A percentile compares a stretch with the other conserved stretches of the same genome.
Conservation (phyloP, 805 yeast species). For the Maudiozyma bulderi region DNA sequence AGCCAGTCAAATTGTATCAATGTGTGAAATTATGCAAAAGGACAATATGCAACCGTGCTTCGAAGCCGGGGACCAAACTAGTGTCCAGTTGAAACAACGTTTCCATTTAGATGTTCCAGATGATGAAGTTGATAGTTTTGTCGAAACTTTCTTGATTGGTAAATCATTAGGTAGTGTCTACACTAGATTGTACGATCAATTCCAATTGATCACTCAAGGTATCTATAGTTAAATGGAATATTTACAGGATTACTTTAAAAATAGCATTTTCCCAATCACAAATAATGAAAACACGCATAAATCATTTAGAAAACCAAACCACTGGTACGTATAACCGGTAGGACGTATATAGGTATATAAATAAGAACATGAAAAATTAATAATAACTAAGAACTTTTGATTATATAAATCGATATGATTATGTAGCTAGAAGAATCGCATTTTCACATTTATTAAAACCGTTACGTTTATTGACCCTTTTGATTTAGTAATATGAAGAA, state of each 20-base stretch:
- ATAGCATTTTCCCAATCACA: not conserved
- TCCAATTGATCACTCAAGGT: constrained; percentile 90
- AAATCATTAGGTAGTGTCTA: constrained; percentile 82
- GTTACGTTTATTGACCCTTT: too few species aligned
- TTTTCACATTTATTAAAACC: too few species aligned
- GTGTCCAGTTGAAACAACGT: constrained; percentile 68
- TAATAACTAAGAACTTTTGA: too few species aligned
- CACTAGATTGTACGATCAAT: constrained; percentile 90
- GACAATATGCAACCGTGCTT: constrained; percentile 89
- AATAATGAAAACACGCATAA: not conserved
- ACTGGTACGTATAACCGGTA: not conserved
- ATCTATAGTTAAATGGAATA: constrained; percentile 51
- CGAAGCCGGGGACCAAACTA: constrained; percentile 76
- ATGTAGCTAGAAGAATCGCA: too few species aligned
- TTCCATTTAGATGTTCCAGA: constrained; percentile 71
- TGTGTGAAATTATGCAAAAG: constrained; percentile 90
- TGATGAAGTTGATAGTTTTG: constrained; percentile 54
- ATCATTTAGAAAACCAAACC: not conserved
- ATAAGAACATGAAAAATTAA: too few species aligned
- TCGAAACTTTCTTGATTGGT: constrained; percentile 64
- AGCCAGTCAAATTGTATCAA: constrained; percentile 61
- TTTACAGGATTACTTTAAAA: too few species aligned
- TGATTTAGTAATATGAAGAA: too few species aligned
- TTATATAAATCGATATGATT: too few species aligned
- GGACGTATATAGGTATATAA: too few species aligned